Conservation (phyloP, 306 rosid genomes). For the Gillenia trifoliata region DNA sequence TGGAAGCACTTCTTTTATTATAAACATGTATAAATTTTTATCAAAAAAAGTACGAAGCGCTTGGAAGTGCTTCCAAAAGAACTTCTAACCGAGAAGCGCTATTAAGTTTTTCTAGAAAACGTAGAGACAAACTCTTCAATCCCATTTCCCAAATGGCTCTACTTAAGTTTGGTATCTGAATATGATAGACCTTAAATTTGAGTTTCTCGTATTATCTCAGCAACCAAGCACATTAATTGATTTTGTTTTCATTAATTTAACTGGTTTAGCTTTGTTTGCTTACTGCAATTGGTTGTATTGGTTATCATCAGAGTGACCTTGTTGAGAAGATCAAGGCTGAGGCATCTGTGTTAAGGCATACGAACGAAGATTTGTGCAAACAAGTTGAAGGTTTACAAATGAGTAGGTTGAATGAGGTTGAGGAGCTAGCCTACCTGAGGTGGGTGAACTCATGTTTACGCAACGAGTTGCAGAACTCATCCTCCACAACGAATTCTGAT, state of each 20-base stretch:
- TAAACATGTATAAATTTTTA: too few species aligned
- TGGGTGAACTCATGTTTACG: constrained; percentile 95
- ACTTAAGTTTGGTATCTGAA: background rate
- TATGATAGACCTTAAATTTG: too few species aligned
- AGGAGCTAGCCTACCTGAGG: constrained; percentile 93
- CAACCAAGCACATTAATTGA: background rate
- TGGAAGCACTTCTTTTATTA: too few species aligned
- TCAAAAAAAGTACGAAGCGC: too few species aligned
- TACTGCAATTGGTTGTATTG: constrained; percentile 7
- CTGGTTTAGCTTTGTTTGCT: background rate
- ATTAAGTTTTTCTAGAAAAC: too few species aligned
- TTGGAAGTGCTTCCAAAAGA: too few species aligned
- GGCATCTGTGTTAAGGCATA: constrained; percentile 69
- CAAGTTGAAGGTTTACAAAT: constrained; percentile 95
- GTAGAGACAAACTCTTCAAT: too few species aligned
- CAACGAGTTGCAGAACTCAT: constrained; percentile 74
- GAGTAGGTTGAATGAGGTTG: constrained; percentile 90
- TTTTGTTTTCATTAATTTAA: background rate
- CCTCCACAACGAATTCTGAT: constrained; percentile 47
- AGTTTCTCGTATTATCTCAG: background rate
- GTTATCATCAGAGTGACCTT: constrained; percentile 53
- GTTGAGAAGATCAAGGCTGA: constrained; percentile 84
- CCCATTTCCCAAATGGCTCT: too few species aligned
- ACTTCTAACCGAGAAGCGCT: too few species aligned
- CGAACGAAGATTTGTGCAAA: constrained; percentile 87